These are phyloP conservation scores for Colletotrichum abscissum DNA, from an alignment of 2,329 filamentous ascomycete genomes.

Conservation along the genomic window DNA sequence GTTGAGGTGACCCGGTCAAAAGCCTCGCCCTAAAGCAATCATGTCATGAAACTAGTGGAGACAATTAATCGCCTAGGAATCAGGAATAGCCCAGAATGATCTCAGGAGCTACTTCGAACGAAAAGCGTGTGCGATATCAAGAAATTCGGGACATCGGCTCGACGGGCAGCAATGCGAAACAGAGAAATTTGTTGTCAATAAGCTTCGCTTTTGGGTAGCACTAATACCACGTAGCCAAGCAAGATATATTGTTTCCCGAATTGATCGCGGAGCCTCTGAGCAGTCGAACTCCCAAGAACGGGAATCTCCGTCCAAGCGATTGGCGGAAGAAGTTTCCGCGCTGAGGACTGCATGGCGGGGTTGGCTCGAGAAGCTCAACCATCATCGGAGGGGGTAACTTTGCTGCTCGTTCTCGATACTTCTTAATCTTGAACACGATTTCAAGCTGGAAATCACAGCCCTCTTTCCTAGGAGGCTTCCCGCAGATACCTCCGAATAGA, in stretches of 20 bases:
- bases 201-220: background rate
- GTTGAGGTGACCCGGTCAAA: background rate
- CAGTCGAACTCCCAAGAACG: background rate
- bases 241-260: background rate
- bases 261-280: constrained; percentile 2
- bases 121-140: background rate
- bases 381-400: background rate
- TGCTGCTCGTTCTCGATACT: background rate
- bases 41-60: too few species aligned
- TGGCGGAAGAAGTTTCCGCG: constrained; percentile 23
- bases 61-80: too few species aligned
- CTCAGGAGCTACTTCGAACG: too few species aligned
- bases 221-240: background rate
- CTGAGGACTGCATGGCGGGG: background rate
- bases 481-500: background rate
- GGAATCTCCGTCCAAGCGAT: constrained; percentile 1
- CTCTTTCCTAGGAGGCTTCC: background rate
- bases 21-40: background rate
- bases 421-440: background rate
- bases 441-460: background rate
- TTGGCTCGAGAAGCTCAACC: background rate
- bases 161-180: too few species aligned
- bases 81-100: too few species aligned
- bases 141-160: background rate
- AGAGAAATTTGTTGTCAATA: background rate